These are phyloP conservation scores for Pseudogymnoascus sp. DNA, from an alignment of 2,329 filamentous ascomycete genomes.

Conservation along the genomic window DNA sequence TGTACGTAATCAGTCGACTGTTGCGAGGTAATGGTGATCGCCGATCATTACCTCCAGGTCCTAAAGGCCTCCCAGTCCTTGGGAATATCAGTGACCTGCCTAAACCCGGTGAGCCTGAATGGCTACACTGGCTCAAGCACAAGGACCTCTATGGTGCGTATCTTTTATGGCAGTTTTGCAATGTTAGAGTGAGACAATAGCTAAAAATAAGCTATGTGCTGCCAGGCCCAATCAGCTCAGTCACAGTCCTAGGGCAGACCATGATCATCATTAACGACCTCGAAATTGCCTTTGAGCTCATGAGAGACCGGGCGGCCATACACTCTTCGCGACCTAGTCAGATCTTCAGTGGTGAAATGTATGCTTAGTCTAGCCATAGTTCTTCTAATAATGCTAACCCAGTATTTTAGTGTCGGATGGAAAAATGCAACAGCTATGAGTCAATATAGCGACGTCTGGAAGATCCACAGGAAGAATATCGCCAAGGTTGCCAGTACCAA, in stretches of 20 bases:
- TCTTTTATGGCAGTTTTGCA: neutral
- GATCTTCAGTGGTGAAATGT: conserved; percentile 33
- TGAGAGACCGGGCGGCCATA: conserved; percentile 32
- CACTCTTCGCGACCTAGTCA: conserved; percentile 32
- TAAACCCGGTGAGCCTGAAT: conserved; percentile 28
- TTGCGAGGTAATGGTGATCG: conserved; percentile 8
- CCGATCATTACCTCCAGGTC: conserved; percentile 13
- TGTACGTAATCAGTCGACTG: conserved; percentile 10
- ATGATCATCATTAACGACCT: conserved; percentile 36
- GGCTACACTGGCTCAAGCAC: conserved; percentile 36
- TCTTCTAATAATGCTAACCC: neutral
- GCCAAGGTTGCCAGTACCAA: conserved; percentile 40
- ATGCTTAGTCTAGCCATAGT: conserved; percentile 11
- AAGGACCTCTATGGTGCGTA: conserved; percentile 32
- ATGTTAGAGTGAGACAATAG: neutral
- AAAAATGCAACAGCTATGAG: conserved; percentile 30
- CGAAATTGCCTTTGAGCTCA: conserved; percentile 31
- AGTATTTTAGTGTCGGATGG: conserved; percentile 31
- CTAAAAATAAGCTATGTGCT: conserved; percentile 7
- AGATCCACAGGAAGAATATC: conserved; percentile 39
- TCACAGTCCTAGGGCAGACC: conserved; percentile 36
- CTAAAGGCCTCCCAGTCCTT: conserved; percentile 15
- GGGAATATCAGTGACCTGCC: conserved; percentile 23
- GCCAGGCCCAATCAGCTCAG: conserved; percentile 28
- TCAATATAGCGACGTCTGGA: conserved; percentile 33